phyloP scores from a whole-genome alignment of 768 basidiomycete species.

The Amanita brunnescens region DNA sequence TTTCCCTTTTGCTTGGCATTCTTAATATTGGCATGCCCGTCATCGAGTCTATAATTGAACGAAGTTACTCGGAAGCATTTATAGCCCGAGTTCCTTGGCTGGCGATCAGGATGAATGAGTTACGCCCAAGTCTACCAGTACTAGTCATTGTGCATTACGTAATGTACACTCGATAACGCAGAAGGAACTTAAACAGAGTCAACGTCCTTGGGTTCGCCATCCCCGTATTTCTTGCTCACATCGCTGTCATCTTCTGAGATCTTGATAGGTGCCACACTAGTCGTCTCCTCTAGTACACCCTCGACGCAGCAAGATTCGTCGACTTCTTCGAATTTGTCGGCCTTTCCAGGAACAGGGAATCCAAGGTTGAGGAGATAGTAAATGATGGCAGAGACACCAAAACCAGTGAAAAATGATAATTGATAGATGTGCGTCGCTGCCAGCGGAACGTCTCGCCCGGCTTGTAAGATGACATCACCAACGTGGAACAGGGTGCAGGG shows the following conservation, averaged over 20 bases:
- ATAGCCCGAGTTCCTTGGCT: too few species aligned
- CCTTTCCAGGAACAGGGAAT: constrained; percentile 50
- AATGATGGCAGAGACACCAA: constrained; percentile 55
- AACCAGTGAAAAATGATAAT: constrained; percentile 81
- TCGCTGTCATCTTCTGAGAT: background rate
- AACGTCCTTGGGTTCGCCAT: background rate
- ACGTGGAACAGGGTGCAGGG: background rate
- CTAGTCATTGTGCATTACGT: too few species aligned
- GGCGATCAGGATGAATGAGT: too few species aligned
- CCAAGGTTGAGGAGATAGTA: constrained; percentile 51
- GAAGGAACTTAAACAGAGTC: too few species aligned
- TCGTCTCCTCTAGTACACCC: background rate
- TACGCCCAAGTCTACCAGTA: too few species aligned
- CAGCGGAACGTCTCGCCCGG: constrained; percentile 52
- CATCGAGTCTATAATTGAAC: too few species aligned
- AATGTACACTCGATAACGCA: too few species aligned
- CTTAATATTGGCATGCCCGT: too few species aligned
- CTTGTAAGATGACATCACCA: constrained; percentile 17
- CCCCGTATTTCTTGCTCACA: background rate
- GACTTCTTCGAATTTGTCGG: constrained; percentile 41
- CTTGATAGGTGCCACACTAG: background rate
- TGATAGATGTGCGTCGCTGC: constrained; percentile 65
- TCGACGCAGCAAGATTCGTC: constrained; percentile 21
- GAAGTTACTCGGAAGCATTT: too few species aligned
- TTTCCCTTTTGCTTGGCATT: too few species aligned